Conservation (phyloP, 2,329 filamentous ascomycete genomes). For the Penicillium sp. region DNA sequence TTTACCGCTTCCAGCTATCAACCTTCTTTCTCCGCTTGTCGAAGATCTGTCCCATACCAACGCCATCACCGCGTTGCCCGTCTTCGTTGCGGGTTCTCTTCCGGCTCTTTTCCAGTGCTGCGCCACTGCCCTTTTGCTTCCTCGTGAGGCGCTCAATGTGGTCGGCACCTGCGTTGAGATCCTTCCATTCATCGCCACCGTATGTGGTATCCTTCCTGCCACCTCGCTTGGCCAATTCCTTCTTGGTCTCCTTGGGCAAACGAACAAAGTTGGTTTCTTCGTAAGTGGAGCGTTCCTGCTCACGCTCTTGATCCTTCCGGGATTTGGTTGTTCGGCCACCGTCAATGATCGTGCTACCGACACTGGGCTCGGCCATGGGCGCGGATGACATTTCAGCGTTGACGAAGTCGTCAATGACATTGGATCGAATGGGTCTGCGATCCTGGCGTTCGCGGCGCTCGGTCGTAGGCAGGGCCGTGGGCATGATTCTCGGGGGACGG, state of each 20-base stretch:
- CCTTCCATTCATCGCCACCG: constrained; percentile 92
- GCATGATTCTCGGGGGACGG: constrained; percentile 82
- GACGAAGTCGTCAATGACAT: constrained; percentile 90
- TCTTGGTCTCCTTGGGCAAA: constrained; percentile 83
- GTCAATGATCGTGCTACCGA: constrained; percentile 82
- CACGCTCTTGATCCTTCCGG: constrained; percentile 71
- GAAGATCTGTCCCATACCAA: constrained; percentile 66
- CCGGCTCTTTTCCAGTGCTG: constrained; percentile 76
- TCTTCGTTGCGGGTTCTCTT: constrained; percentile 76
- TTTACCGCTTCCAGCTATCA: constrained; percentile 43
- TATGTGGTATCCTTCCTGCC: constrained; percentile 59
- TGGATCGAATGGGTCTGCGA: constrained; percentile 69
- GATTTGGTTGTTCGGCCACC: constrained; percentile 81
- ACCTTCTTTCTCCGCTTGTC: constrained; percentile 49
- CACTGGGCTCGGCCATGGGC: constrained; percentile 82
- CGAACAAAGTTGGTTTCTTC: constrained; percentile 92
- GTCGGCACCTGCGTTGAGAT: constrained; percentile 80
- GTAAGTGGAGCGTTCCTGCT: constrained; percentile 79
- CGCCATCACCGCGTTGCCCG: constrained; percentile 65
- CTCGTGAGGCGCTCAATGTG: constrained; percentile 81
- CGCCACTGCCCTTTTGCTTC: constrained; percentile 60
- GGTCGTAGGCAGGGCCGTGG: constrained; percentile 75
- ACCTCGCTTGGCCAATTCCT: constrained; percentile 70
- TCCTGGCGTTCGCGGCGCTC: constrained; percentile 62
- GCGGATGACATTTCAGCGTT: constrained; percentile 78